phyloP scores from a whole-genome alignment of 2,329 filamentous ascomycete species.

The Cladophialophora bantiana region DNA sequence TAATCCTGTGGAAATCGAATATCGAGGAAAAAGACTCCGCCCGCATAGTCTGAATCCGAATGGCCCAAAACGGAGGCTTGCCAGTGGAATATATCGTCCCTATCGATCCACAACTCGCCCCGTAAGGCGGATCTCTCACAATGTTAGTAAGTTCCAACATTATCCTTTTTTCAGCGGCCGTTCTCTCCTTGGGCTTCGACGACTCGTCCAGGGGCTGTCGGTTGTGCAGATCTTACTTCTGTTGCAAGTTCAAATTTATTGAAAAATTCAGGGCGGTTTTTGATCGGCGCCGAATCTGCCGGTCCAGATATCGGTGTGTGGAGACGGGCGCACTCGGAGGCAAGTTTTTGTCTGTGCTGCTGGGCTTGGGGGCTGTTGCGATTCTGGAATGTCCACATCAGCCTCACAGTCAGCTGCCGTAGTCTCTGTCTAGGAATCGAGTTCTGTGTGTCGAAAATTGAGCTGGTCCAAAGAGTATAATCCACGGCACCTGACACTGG shows the following conservation, averaged over 20 bases:
- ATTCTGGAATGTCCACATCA: neutral
- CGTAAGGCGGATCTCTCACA: neutral
- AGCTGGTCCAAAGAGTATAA: neutral
- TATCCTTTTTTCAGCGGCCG: neutral
- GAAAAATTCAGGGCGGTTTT: too few species aligned
- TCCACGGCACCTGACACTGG: neutral
- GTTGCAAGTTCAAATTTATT: too few species aligned
- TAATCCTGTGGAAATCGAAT: conserved; percentile 1
- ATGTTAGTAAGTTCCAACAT: neutral
- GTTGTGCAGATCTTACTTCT: neutral
- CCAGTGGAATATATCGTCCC: conserved; percentile 1
- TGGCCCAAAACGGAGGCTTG: neutral
- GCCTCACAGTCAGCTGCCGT: neutral
- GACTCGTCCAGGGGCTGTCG: neutral
- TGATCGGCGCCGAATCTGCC: too few species aligned
- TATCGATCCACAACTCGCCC: neutral
- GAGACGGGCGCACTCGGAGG: too few species aligned
- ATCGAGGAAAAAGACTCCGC: conserved; percentile 1
- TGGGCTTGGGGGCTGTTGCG: neutral
- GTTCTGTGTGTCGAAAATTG: neutral
- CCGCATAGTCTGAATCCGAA: conserved; percentile 3
- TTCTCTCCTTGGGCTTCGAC: neutral
- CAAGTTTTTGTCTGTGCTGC: too few species aligned
- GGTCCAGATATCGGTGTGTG: too few species aligned
- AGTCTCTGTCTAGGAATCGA: neutral